phyloP scores from a whole-genome alignment of 148 eudicot species.

The Agrostemma githago region DNA sequence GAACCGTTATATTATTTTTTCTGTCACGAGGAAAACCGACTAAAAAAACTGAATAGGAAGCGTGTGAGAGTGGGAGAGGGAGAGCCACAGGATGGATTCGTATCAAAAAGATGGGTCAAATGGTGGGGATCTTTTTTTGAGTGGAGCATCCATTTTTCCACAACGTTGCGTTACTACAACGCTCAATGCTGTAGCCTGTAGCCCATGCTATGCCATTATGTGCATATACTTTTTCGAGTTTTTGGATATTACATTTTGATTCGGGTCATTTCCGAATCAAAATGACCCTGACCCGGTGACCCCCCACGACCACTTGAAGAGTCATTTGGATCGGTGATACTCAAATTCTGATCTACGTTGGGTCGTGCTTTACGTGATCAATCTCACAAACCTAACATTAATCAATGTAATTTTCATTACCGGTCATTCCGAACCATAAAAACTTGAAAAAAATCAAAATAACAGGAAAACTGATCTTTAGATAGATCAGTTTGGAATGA shows the following conservation, averaged over 20 bases:
- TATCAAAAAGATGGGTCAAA: neutral
- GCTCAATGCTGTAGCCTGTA: neutral
- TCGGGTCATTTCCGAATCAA: neutral
- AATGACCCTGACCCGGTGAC: neutral
- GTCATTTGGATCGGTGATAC: too few species aligned
- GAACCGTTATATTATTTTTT: too few species aligned
- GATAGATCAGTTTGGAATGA: neutral
- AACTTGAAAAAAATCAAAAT: neutral
- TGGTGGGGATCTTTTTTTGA: neutral
- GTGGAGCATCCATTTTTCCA: constrained; percentile 3
- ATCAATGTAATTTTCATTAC: neutral
- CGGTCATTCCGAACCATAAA: neutral
- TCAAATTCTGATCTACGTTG: too few species aligned
- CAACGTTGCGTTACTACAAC: neutral
- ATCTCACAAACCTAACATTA: too few species aligned
- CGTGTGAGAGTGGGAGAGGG: too few species aligned
- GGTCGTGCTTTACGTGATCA: too few species aligned
- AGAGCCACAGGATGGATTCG: too few species aligned
- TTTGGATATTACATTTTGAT: too few species aligned
- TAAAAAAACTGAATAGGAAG: too few species aligned
- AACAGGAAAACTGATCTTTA: neutral
- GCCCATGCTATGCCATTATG: neutral
- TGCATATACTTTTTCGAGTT: neutral
- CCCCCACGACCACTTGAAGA: neutral
- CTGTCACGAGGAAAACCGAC: too few species aligned